A percentile compares a stretch with the other conserved stretches of the same genome.
Evolutionary conservation across 202 grass and related monocot genomes (phyloP).

Genomic region (Cymbopogon flexuosus): DNA sequence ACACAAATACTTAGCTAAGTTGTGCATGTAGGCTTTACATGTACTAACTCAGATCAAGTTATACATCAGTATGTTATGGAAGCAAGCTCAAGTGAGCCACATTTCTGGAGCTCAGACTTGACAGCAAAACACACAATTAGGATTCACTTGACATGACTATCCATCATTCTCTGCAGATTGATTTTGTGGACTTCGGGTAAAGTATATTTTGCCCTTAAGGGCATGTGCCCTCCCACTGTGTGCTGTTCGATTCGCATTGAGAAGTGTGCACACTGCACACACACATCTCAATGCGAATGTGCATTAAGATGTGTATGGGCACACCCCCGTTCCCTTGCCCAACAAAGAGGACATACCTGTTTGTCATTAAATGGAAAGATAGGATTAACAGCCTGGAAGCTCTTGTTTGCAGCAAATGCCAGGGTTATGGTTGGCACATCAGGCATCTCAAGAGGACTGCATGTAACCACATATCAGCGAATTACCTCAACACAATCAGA

Average conservation of each 20-base stretch:
- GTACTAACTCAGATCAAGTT: background rate
- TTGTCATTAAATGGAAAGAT: slow-evolving; percentile 37
- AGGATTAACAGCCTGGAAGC: slow-evolving; percentile 69
- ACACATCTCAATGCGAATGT: too few species aligned
- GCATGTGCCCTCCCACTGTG: too few species aligned
- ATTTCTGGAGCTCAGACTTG: slow-evolving; percentile 2
- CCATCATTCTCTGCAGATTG: background rate
- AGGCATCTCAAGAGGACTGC: slow-evolving; percentile 61
- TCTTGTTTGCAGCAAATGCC: slow-evolving; percentile 67
- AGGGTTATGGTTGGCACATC: slow-evolving; percentile 63
- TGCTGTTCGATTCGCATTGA: too few species aligned
- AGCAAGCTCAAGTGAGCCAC: background rate
- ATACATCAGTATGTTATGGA: background rate
- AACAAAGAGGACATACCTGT: slow-evolving; percentile 49
- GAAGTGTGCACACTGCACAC: too few species aligned
- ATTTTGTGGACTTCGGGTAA: too few species aligned
- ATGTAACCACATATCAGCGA: slow-evolving; percentile 35
- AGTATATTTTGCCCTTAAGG: too few species aligned
- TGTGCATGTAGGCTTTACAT: background rate
- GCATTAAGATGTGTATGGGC: too few species aligned
- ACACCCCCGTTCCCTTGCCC: background rate
- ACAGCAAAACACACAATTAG: background rate
- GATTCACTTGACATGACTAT: background rate
- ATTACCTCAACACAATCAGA: slow-evolving; percentile 12
- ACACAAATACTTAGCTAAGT: background rate